Base-by-base conservation (phyloP, 345 rosid species). In the Carallia brachiata region DNA sequence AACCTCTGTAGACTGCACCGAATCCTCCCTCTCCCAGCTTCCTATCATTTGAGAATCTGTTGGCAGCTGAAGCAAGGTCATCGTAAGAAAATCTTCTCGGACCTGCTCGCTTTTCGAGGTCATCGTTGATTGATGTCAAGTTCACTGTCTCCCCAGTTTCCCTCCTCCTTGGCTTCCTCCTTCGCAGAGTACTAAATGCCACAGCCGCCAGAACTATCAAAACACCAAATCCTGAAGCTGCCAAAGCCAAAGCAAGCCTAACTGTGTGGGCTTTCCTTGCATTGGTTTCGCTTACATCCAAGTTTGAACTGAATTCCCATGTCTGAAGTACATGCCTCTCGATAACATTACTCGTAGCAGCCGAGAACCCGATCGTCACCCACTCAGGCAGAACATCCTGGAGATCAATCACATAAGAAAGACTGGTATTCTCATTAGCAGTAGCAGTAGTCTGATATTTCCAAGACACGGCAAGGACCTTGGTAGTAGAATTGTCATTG, bases 1-100 rank as follows among this genome's bases (percentile, higher is more conserved):
- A 69, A 1, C 87, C 84, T 36, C 47, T 69, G 48, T 81, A 85
- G 63, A 85, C 85, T 0, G 76, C 77, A 47, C 85, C 85, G 30
- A 83, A 85, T 0, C 87, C 85, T 40, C 87, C 85, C 71, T 80
- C 80, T 2, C 84, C 82, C 10, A 86, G 40, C 65, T 84, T 84
- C 13, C 77, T 76, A 0, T 67, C 74, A 1, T 36, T 2, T 0
- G 81, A 70, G 68, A 86, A 82, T 52, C 73, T 78, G 62, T 58
- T 72, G 2, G 86, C 80, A 1, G 83, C 87, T 2, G 62, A 61
- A 32, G 30, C 65, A 31, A 84, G 84, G 5, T 86, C 83, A 6
- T 56, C 44, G 2, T 40, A 66, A 31, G 79, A 39, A 61, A 84
- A 80, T 37, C 74, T 78, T 31, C 72, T 80, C 4, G 86, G 88